Base-by-base conservation (phyloP, 2,329 filamentous ascomycete genomes). In the Aspergillus versicolor region DNA sequence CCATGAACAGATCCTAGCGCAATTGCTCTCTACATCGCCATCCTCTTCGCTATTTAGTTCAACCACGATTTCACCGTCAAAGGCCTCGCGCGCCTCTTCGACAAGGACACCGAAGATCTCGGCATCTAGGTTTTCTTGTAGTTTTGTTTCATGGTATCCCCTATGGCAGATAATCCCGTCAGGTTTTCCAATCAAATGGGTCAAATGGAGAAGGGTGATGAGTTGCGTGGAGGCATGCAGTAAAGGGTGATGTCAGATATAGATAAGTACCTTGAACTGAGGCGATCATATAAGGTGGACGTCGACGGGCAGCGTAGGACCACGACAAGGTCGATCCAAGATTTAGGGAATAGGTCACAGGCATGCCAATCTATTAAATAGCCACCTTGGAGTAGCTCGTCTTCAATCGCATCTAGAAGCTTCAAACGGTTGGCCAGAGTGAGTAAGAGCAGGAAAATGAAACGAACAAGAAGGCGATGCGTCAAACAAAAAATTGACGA, bases 301-400 rank as follows among this genome's bases (percentile, higher is more conserved):
- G 91, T 92, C 65, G 94, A 87, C 55, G 90, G 91, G 60, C 77
- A 79, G 45, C 94, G 83, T 61, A 99, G 75, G 54, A 99, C 94
- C 5, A 97, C 89, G 1, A 99, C 92, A 2, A 99, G 83, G 73
- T 99, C 94, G 70, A 99, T 89, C 91, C 92, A 95, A 69, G 89
- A 89, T 71, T 89, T 87, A 2, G 94, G 94, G 70, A 97, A 97
- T 21, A 97, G 78, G 68, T 97, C 94, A 78, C 93, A 97, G 2
- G 92, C 93, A 76, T 99, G 94, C 93, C 94, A 99, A 78, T 99
- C 94, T 69, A 99, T 89, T 65, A 99, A 86, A 74, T 86, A 90
- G 19, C 94, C 94, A 56, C 93, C 93, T 19, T 83, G 77, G 61
- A 87, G 83, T 40, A 90, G 83, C 60, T 94, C 88, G 56, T 90